These are phyloP conservation scores for Oemleria cerasiformis DNA, from an alignment of 306 rosid species.

Conservation along the genomic window DNA sequence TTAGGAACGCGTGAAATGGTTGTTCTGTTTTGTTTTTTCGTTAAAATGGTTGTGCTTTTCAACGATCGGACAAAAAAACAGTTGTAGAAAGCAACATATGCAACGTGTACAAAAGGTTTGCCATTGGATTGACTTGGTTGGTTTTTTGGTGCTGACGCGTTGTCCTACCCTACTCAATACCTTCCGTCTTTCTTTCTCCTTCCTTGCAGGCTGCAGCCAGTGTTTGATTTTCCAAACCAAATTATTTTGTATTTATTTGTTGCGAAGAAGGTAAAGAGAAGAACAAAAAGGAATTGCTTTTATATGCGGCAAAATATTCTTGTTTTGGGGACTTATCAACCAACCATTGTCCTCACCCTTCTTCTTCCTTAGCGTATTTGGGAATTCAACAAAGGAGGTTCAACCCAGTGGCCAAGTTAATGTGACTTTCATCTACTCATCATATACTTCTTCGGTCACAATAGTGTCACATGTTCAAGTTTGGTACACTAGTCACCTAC, in stretches of 20 bases:
- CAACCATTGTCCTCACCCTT: not conserved
- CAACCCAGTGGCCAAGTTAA: not conserved
- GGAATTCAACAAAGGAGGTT: not conserved
- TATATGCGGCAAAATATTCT: not conserved
- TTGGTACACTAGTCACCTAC: too few species aligned
- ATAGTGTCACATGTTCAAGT: not conserved
- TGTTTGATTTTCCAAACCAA: not conserved
- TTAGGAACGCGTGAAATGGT: too few species aligned
- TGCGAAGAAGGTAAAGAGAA: not conserved
- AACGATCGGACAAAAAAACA: slow-evolving; percentile 10
- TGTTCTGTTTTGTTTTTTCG: not conserved
- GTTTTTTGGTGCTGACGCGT: slow-evolving; percentile 38
- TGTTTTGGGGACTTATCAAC: not conserved
- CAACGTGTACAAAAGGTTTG: slow-evolving; percentile 10
- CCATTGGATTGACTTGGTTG: not conserved
- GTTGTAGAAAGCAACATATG: not conserved
- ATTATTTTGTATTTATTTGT: not conserved
- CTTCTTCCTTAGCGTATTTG: not conserved
- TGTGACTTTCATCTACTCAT: not conserved
- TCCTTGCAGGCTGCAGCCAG: not conserved
- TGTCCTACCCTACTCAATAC: slow-evolving; percentile 37
- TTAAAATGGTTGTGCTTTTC: too few species aligned
- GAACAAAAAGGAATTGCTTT: not conserved
- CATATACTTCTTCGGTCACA: not conserved
- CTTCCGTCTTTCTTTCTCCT: slow-evolving; percentile 36